phyloP scores from a whole-genome alignment of 2,329 filamentous ascomycete species.

The Pseudogymnoascus sp. region DNA sequence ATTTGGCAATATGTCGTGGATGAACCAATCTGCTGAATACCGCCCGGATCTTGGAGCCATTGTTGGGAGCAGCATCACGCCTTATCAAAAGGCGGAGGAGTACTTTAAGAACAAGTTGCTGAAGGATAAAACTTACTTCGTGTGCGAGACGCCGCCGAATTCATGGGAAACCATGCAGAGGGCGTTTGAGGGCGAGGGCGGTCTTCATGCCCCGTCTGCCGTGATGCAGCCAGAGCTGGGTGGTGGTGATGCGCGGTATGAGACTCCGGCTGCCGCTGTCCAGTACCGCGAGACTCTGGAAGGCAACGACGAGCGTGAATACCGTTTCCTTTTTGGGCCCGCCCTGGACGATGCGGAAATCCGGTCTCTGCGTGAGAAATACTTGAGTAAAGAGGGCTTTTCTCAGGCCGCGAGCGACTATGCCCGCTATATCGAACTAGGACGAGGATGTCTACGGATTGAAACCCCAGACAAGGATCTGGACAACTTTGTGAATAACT shows the following conservation, averaged over 20 bases:
- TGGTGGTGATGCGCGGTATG: conserved; percentile 44
- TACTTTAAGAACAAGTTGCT: conserved; percentile 49
- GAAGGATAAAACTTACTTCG: conserved; percentile 50
- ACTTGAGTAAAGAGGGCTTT: conserved; percentile 42
- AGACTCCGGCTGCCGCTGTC: conserved; percentile 45
- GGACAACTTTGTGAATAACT: conserved; percentile 51
- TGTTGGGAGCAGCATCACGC: conserved; percentile 44
- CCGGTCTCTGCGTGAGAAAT: conserved; percentile 35
- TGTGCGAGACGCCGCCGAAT: conserved; percentile 42
- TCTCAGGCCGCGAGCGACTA: conserved; percentile 38
- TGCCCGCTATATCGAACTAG: conserved; percentile 41
- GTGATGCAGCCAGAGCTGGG: conserved; percentile 32
- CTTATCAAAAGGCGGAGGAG: conserved; percentile 48
- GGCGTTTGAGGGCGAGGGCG: conserved; percentile 48
- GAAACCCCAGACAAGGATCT: conserved; percentile 45
- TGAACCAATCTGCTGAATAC: conserved; percentile 50
- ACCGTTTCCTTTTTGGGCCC: conserved; percentile 47
- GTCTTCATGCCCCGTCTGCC: conserved; percentile 42
- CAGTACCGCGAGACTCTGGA: conserved; percentile 40
- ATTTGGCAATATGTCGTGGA: conserved; percentile 54
- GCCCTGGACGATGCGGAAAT: conserved; percentile 45
- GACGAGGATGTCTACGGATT: conserved; percentile 42
- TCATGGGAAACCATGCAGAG: conserved; percentile 46
- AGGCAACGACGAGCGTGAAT: conserved; percentile 34
- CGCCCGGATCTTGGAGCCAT: conserved; percentile 40